phyloP scores from a whole-genome alignment of 345 rosid species.

The Erysimum cheiranthoides region DNA sequence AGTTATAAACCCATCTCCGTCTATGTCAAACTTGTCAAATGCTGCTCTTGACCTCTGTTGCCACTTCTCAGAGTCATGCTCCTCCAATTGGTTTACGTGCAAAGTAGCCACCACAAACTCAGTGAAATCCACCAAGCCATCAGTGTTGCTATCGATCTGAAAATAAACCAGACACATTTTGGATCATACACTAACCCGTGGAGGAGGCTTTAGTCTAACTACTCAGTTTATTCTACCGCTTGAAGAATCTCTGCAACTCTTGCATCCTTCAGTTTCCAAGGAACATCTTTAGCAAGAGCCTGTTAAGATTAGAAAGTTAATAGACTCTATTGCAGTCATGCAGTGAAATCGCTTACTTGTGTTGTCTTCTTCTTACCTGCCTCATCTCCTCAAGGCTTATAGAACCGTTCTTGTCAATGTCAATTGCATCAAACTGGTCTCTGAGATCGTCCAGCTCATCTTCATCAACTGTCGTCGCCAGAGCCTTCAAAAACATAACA shows the following conservation, averaged over 20 bases:
- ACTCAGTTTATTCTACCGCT: slow-evolving; percentile 63
- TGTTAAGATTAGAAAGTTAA: slow-evolving; percentile 35
- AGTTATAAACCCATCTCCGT: slow-evolving; percentile 85
- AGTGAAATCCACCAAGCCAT: slow-evolving; percentile 87
- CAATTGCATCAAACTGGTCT: slow-evolving; percentile 97
- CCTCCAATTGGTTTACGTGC: slow-evolving; percentile 86
- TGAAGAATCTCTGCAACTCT: slow-evolving; percentile 87
- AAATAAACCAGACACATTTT: slow-evolving; percentile 33
- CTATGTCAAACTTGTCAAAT: slow-evolving; percentile 90
- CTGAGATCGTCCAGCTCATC: slow-evolving; percentile 80
- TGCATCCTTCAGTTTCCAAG: slow-evolving; percentile 92
- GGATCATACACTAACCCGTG: slow-evolving; percentile 3
- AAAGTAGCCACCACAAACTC: slow-evolving; percentile 94
- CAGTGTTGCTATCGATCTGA: slow-evolving; percentile 94
- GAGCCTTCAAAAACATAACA: slow-evolving; percentile 54
- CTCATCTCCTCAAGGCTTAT: slow-evolving; percentile 98
- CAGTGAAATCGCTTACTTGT: not conserved
- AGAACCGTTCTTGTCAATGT: slow-evolving; percentile 89
- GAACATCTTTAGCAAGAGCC: slow-evolving; percentile 98
- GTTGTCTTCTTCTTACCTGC: slow-evolving; percentile 54
- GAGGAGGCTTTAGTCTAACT: not conserved
- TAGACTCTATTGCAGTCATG: not conserved
- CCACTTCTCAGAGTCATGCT: slow-evolving; percentile 92
- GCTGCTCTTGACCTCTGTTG: slow-evolving; percentile 76
- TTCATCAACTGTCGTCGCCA: slow-evolving; percentile 84